Conservation (phyloP, 2,329 filamentous ascomycete species). For the Amesomyces nigricolor region DNA sequence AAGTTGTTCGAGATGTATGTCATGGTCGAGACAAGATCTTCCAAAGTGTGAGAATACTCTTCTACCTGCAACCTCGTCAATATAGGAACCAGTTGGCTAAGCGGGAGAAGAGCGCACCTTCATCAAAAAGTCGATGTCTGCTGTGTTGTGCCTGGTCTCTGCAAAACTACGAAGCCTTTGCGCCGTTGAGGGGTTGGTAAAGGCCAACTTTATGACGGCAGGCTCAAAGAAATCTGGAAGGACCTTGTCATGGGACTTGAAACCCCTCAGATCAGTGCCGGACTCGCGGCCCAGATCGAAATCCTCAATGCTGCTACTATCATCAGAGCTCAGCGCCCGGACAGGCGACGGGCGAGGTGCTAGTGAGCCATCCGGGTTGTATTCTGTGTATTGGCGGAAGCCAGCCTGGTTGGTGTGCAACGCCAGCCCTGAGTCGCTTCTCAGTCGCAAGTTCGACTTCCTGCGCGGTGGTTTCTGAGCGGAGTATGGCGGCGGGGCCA, state of each 20-base stretch:
- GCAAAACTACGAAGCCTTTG: slow-evolving; percentile 46
- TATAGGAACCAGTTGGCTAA: neutral
- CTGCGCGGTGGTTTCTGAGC: slow-evolving; percentile 19
- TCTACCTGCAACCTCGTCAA: slow-evolving; percentile 33
- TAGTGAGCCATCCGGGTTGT: slow-evolving; percentile 37
- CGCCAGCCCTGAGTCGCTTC: slow-evolving; percentile 43
- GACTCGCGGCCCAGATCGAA: slow-evolving; percentile 7
- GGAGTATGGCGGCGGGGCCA: slow-evolving; percentile 27
- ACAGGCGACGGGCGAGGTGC: slow-evolving; percentile 20
- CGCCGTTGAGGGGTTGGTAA: slow-evolving; percentile 44
- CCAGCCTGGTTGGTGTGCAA: slow-evolving; percentile 41
- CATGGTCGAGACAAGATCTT: slow-evolving; percentile 36
- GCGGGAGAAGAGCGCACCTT: slow-evolving; percentile 33
- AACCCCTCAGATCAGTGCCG: slow-evolving; percentile 2
- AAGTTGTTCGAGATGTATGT: slow-evolving; percentile 33
- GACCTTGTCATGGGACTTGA: slow-evolving; percentile 11
- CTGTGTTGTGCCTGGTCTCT: slow-evolving; percentile 39
- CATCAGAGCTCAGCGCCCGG: slow-evolving; percentile 12
- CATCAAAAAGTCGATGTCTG: slow-evolving; percentile 46
- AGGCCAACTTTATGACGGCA: slow-evolving; percentile 46
- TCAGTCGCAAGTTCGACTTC: slow-evolving; percentile 29
- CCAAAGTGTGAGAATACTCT: slow-evolving; percentile 39
- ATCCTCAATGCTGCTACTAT: slow-evolving; percentile 20
- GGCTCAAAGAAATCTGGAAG: slow-evolving; percentile 44
- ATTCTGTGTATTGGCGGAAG: slow-evolving; percentile 43